Base-by-base conservation (phyloP, 352 stramenopile species). In the Globisporangium iwayamae region DNA sequence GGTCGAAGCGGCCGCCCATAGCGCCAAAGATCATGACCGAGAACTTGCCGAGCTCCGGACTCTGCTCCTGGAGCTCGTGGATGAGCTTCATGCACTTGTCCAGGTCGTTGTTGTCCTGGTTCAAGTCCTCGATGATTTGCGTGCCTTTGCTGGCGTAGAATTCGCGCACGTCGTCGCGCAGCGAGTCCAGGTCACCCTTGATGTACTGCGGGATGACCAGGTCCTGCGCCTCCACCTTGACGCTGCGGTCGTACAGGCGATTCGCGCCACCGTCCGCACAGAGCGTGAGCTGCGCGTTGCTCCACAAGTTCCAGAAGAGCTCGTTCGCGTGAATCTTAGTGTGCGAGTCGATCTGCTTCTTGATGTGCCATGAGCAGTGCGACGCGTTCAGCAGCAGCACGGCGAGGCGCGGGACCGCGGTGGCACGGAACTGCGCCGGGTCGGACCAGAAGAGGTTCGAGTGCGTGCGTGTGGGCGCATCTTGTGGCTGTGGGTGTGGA, bases 241-340 rank as follows among this genome's bases (percentile, higher is more conserved):
- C 56, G 38, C 75, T 81, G 62, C 74, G 75, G 64, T 98, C 85
- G 68, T 94, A 96, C 13, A 98, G 80, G 53, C 95, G 85, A 73
- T 99, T 99, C 61, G 96, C 96, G 36, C 96, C 96, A 48, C 96
- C 96, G 71, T 99, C 96, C 1, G 96, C 96, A 74, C 96, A 98
- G 20, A 98, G 72, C 0, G 72, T 90, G 30, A 93, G 65, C 30
- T 84, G 47, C 4, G 83, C 85, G 57, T 71, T 76, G 63, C 71
- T 77, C 85, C 85, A 93, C 53, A 90, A 64, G 60, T 78, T 79
- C 78, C 77, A 87, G 67, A 93, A 93, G 41, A 92, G 71, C 53
- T 83, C 77, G 3, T 9, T 69, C 51, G 62, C 28, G 54, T 66
- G 62, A 60, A 67, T 75, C n/a, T 39, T 39, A 0, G 78, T 70